phyloP scores from a whole-genome alignment of 306 rosid genomes.

The Hylodesmum podocarpum region DNA sequence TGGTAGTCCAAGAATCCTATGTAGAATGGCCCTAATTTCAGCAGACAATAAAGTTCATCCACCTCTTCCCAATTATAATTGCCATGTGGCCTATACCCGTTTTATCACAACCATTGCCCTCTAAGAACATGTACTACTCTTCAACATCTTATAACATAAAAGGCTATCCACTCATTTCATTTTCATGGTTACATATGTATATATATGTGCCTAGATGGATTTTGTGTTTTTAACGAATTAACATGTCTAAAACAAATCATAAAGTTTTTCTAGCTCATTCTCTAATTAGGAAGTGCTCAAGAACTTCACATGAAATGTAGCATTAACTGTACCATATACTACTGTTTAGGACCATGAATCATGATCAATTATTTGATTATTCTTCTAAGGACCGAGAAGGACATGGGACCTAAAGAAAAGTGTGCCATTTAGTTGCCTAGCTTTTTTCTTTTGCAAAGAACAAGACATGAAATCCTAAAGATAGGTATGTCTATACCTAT shows the following conservation, averaged over 20 bases:
- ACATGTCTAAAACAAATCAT: background rate
- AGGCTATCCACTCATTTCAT: background rate
- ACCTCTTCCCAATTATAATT: slow-evolving; percentile 22
- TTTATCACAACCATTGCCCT: background rate
- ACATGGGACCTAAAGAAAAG: slow-evolving; percentile 25
- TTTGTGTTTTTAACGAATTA: background rate
- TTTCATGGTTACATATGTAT: background rate
- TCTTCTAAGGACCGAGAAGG: background rate
- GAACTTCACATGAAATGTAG: slow-evolving; percentile 3
- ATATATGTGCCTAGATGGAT: background rate
- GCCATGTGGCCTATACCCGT: slow-evolving; percentile 8
- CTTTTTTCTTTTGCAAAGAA: background rate
- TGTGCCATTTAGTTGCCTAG: background rate
- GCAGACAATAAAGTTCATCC: slow-evolving; percentile 11
- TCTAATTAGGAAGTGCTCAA: background rate
- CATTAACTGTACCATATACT: background rate
- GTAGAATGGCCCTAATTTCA: slow-evolving; percentile 24
- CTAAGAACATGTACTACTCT: background rate
- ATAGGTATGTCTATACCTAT: slow-evolving; percentile 27
- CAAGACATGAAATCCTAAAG: slow-evolving; percentile 34
- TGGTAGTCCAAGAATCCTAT: slow-evolving; percentile 48
- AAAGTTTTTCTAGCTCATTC: background rate
- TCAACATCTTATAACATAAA: background rate
- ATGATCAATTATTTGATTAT: slow-evolving; percentile 22
- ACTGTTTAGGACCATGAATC: background rate